Evolutionary conservation across 2,329 filamentous ascomycete genomes (phyloP).

Genomic region (Raffaelea albimanens): DNA sequence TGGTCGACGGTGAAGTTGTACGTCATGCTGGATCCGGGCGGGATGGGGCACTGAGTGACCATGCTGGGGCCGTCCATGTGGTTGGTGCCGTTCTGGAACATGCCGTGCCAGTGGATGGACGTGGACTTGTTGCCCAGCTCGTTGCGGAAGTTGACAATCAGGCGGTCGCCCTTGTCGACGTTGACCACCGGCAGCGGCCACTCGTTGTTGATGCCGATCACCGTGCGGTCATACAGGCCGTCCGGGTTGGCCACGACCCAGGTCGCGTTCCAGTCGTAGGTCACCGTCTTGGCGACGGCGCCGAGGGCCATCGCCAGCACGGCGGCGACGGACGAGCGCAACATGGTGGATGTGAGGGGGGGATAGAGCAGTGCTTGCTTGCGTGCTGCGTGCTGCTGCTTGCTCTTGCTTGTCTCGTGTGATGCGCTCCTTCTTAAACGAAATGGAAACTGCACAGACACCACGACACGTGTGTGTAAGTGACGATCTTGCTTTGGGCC

Average conservation of each 20-base stretch:
- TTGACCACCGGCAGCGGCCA: slow-evolving; percentile 65
- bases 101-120: slow-evolving; percentile 60
- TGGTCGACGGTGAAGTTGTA: slow-evolving; percentile 57
- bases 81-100: slow-evolving; percentile 57
- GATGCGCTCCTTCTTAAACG: no score
- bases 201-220: slow-evolving; percentile 67
- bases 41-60: slow-evolving; percentile 59
- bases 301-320: slow-evolving; percentile 10
- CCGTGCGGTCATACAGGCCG: slow-evolving; percentile 51
- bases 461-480: neutral
- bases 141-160: slow-evolving; percentile 51
- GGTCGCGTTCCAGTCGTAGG: slow-evolving; percentile 57
- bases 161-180: slow-evolving; percentile 50
- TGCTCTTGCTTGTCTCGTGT: no score
- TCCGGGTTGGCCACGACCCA: slow-evolving; percentile 69
- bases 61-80: slow-evolving; percentile 62
- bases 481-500: neutral
- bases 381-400: neutral
- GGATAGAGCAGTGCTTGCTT: neutral
- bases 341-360: slow-evolving; percentile 2
- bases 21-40: slow-evolving; percentile 53
- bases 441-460: neutral
- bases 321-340: slow-evolving; percentile 5
- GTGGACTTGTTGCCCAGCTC: slow-evolving; percentile 52
- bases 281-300: slow-evolving; percentile 32